Evolutionary conservation across 1,284 basidiomycete genomes (phyloP), one percentile per base, ranked within the genome.

Genomic region (Ustilago bromivora): DNA sequence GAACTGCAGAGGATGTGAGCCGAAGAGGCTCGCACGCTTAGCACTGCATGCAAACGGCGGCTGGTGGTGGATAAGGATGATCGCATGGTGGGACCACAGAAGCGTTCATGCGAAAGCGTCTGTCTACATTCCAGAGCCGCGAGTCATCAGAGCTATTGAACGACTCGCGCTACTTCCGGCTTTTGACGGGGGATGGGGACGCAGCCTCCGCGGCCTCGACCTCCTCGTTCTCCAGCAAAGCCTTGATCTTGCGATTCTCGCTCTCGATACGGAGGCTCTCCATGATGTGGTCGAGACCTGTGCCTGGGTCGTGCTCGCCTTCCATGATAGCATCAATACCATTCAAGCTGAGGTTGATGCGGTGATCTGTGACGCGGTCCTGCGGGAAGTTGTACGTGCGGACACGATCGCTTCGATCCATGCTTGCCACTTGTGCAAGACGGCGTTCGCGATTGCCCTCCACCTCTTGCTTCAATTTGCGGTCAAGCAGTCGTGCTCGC

Each of bases 311-410:
- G 46, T 84, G 76, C 38, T 81, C 76, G n/a, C 84, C 84, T 38
- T 85, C 82, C 80, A 85, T 79, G 63, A 85, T 71, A 3, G 54
- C 63, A 28, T 78, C 79, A 40, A 85, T 79, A 19, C 82, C 82
- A 49, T 76, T 79, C 51, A 83, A 54, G 40, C 81, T 84, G 23
- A 84, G 63, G 36, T 76, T 78, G 62, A 85, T 61, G 1, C 84
- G 74, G 53, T 86, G 84, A 56, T 86, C 84, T 28, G 84, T 86
- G 0, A 86, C 82, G 13, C 84, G 82, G 56, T 85, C 83, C 54
- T 86, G 84, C 9, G 83, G 83, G 61, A 81, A 86, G 53, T 85
- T 85, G 74, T 84, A 86, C 10, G 84, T 86, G 32, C 84, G 68
- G 4, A 86, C 66, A 12, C 84, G 77, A 57, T 86, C 84, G 53